Evolutionary conservation across 1,284 basidiomycete species (phyloP).

Genomic region (Sanghuangporus weigelae): DNA sequence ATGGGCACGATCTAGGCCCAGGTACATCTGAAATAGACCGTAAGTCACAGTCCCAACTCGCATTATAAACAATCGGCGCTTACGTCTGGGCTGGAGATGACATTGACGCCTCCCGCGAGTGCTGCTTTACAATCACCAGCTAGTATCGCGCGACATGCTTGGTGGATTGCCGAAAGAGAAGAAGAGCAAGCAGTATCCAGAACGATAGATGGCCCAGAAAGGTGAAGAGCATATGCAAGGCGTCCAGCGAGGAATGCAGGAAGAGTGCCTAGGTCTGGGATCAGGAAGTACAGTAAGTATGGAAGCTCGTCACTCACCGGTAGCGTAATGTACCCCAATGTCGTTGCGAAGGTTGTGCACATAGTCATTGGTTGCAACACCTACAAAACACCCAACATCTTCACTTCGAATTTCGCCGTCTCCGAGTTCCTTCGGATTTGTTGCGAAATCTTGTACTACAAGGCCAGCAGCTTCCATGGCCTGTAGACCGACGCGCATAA

Average conservation of each 20-base stretch:
- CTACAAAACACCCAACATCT: constrained; percentile 55
- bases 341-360: constrained; percentile 54
- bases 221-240: constrained; percentile 60
- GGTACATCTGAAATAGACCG: constrained; percentile 46
- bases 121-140: constrained; percentile 61
- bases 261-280: constrained; percentile 48
- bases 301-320: constrained; percentile 39
- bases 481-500: constrained; percentile 60
- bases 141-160: constrained; percentile 58
- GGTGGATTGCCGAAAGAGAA: constrained; percentile 60
- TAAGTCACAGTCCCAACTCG: not conserved
- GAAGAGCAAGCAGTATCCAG: constrained; percentile 72
- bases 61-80: constrained; percentile 22
- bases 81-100: constrained; percentile 68
- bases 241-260: constrained; percentile 65
- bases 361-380: constrained; percentile 66
- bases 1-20: constrained; percentile 63
- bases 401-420: constrained; percentile 9
- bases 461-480: constrained; percentile 69
- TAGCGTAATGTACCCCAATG: constrained; percentile 66
- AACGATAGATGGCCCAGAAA: constrained; percentile 64
- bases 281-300: not conserved
- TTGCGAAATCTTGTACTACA: constrained; percentile 45
- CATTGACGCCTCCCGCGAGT: constrained; percentile 68
- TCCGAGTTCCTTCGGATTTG: not conserved